Evolutionary conservation across 78 protist species (phyloP).

Genomic region (Guillardia theta): DNA sequence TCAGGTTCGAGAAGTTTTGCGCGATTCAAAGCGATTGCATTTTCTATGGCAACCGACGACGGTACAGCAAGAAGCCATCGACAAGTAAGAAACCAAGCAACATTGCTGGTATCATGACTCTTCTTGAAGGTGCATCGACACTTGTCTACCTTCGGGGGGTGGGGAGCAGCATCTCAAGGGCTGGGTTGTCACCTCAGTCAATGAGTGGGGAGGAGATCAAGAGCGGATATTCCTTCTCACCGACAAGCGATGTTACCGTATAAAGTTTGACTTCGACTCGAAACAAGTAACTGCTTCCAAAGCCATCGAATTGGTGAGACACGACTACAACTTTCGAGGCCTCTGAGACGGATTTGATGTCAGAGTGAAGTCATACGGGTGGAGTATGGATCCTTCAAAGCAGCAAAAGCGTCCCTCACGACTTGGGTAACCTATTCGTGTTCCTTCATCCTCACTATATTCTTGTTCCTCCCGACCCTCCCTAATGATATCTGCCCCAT

Average conservation of each 20-base stretch:
- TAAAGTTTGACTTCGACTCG: neutral
- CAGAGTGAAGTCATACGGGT: neutral
- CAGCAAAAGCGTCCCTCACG: neutral
- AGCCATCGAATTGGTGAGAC: neutral
- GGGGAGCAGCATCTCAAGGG: neutral
- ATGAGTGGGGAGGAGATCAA: constrained; percentile 44
- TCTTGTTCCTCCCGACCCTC: neutral
- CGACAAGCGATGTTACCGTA: neutral
- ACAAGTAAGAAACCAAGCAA: neutral
- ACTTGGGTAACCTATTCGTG: neutral
- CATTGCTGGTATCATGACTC: neutral
- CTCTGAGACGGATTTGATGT: neutral
- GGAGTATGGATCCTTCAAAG: neutral
- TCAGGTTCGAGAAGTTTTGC: neutral
- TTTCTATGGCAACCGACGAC: constrained; percentile 21
- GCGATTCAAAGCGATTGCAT: constrained; percentile 16
- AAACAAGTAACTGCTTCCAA: neutral
- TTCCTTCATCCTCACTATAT: neutral
- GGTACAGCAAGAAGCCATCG: neutral
- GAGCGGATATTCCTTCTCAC: constrained; percentile 36
- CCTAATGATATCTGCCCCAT: neutral
- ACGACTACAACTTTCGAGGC: neutral
- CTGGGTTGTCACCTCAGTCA: constrained; percentile 34
- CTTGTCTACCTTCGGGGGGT: neutral
- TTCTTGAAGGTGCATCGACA: neutral